Evolutionary conservation across 2,329 filamentous ascomycete genomes (phyloP), one percentile per base, ranked within the genome.

Genomic region (Drechslerella stenobrocha): DNA sequence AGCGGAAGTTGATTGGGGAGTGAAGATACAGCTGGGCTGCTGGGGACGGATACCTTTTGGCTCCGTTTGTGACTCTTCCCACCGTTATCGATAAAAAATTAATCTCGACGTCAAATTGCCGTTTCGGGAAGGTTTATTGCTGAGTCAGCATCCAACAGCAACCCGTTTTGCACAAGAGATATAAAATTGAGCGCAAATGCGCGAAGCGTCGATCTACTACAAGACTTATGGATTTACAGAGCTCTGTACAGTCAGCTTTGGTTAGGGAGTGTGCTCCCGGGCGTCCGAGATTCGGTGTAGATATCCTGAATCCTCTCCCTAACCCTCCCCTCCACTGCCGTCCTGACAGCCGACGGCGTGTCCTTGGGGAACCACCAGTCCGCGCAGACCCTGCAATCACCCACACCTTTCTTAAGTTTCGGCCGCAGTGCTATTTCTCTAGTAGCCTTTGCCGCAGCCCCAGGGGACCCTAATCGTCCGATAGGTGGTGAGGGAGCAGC

Each of bases 1-100:
- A 20, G 3, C 15, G n/a, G 37, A 20, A 42, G 15, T 20, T 7
- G 15, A 42, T 20, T 42, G 37, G 3, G 4, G 18, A 20, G 4
- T 18, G 13, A 42, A 9, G 15, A 20, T 42, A 20, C 15, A 4
- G 37, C 13, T 18, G 4, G 15, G 37, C 37, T 18, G 37, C 5
- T 18, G 22, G 9, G 15, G 13, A 18, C 18, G 37, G 37, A 18
- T 18, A 18, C 15, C 22, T 42, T 42, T 20, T 37, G 34, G 13
- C 34, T 37, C 13, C 15, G n/a, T 52, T 58, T 65, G 30, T 57
- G 53, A 50, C 52, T 65, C 60, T 18, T 63, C 50, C 51, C 40
- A 23, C 34, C 37, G 52, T 30, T 67, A 67, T 67, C 63, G 55
- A 67, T 67, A 67, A 67, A 67, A 60, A 45, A 44, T 55, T 60